Evolutionary conservation across 306 rosid species (phyloP), one percentile per base, ranked within the genome.

Genomic region (Canavalia gladiata): DNA sequence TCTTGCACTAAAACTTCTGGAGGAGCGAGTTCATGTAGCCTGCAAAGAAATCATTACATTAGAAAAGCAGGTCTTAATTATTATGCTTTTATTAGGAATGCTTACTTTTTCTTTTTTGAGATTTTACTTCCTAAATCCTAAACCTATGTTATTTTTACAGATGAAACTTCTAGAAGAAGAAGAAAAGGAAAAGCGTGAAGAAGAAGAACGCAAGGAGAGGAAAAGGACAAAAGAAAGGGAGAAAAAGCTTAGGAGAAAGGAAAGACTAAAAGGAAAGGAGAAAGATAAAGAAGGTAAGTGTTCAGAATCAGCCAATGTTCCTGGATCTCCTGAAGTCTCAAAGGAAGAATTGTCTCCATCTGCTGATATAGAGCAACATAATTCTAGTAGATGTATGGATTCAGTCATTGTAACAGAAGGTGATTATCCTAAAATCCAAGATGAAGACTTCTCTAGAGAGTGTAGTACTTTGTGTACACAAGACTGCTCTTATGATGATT

Each of bases 101-200:
- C 41, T 37, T 37, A 37, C 56, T 50, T 45, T 6, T 73, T 63
- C 65, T 77, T 71, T 57, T 76, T 74, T 66, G 76, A 60, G 51
- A 66, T 63, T 72, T 13, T 72, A 80, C 12, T 80, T 75, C 83
- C 86, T 57, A 75, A 60, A 72, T 73, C 84, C 80, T 43, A 81
- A 7, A 46, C 7, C 51, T 55, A 63, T 60, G 72, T 72, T 62
- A 71, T 88, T 82, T 73, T 45, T 84, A 41, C 90, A 96, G 99
- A 91, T 83, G 88, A 96, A 96, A 83, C 99, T 96, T 90, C 95
- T 96, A 86, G 98, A 96, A 84, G 99, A 96, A 87, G 99, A 96
- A 90, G 99, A 96, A 90, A 90, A 92, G 89, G 99, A 94, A 85
- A 96, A 92, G 77, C 98, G 97, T 49, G 98, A 93, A 87, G 99